Percentiles rank a stretch among this genome's conserved stretches.
Conservation (phyloP, 2,329 filamentous ascomycete genomes). For the Sporothrix sp. region DNA sequence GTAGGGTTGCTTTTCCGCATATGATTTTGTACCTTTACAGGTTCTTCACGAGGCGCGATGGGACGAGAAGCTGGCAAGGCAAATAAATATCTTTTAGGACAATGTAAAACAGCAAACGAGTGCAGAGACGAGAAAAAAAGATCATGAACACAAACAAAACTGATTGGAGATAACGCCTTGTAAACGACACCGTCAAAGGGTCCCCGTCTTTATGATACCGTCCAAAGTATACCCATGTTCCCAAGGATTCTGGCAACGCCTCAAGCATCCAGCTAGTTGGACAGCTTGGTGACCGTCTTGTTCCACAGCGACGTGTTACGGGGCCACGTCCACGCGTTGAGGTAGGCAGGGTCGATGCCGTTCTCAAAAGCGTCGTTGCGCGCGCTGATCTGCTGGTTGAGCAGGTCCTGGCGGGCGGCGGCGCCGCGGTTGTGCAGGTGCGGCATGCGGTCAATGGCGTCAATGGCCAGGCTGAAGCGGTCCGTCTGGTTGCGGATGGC, state of each 20-base stretch:
- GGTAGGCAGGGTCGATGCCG: conserved; percentile 57
- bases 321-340: conserved; percentile 59
- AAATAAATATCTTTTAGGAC: background rate
- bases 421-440: conserved; percentile 54
- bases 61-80: too few species aligned
- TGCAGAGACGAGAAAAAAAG: background rate
- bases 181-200: too few species aligned
- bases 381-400: conserved; percentile 54
- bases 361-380: conserved; percentile 57
- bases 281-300: conserved; percentile 10
- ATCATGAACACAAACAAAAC: background rate
- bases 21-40: too few species aligned
- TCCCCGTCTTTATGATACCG: background rate
- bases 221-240: too few species aligned
- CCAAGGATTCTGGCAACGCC: too few species aligned
- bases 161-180: background rate
- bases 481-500: conserved; percentile 71
- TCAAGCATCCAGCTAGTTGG: too few species aligned
- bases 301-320: conserved; percentile 24
- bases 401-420: conserved; percentile 51
- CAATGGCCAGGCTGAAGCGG: conserved; percentile 66
- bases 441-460: conserved; percentile 61
- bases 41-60: too few species aligned
- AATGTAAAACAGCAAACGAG: background rate
- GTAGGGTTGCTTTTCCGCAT: too few species aligned